Conservation (phyloP, 2,329 filamentous ascomycete species). For the Penicillium expansum region DNA sequence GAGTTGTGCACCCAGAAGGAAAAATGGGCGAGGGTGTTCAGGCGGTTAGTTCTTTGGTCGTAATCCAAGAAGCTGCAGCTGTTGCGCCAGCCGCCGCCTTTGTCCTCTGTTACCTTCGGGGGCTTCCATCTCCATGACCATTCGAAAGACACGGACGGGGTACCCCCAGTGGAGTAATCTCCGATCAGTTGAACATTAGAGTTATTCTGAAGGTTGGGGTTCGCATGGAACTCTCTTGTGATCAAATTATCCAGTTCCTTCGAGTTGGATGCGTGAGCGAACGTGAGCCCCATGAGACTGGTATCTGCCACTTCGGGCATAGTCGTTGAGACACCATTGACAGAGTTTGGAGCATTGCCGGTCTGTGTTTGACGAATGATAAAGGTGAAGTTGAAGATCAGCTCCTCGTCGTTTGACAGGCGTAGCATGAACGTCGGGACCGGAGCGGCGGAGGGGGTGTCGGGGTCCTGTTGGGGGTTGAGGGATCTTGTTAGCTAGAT, state of each 20-base stretch:
- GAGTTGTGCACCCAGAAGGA: constrained; percentile 89
- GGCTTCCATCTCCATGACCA: constrained; percentile 98
- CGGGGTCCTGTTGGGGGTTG: constrained; percentile 65
- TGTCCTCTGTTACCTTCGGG: constrained; percentile 76
- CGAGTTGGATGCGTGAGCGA: constrained; percentile 79
- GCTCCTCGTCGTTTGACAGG: constrained; percentile 84
- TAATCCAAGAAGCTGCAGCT: constrained; percentile 98
- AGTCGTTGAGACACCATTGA: constrained; percentile 52
- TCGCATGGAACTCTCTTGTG: constrained; percentile 91
- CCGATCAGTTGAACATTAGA: constrained; percentile 94
- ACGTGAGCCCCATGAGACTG: constrained; percentile 82
- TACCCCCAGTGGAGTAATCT: constrained; percentile 82
- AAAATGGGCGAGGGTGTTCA: constrained; percentile 87
- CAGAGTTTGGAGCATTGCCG: constrained; percentile 50
- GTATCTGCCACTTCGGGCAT: constrained; percentile 62
- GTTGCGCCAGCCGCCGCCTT: constrained; percentile 90
- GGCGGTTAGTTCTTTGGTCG: constrained; percentile 82
- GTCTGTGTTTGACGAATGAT: constrained; percentile 61
- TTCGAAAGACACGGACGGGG: constrained; percentile 78
- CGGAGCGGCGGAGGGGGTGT: constrained; percentile 50
- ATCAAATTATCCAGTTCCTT: constrained; percentile 91
- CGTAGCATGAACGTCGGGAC: constrained; percentile 77
- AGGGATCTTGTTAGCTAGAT: constrained; percentile 5
- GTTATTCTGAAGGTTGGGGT: constrained; percentile 97
- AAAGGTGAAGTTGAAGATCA: constrained; percentile 91